A percentile compares a stretch with the other conserved stretches of the same genome.
Evolutionary conservation across 345 rosid genomes (phyloP).

Genomic region (Excoecaria agallocha): DNA sequence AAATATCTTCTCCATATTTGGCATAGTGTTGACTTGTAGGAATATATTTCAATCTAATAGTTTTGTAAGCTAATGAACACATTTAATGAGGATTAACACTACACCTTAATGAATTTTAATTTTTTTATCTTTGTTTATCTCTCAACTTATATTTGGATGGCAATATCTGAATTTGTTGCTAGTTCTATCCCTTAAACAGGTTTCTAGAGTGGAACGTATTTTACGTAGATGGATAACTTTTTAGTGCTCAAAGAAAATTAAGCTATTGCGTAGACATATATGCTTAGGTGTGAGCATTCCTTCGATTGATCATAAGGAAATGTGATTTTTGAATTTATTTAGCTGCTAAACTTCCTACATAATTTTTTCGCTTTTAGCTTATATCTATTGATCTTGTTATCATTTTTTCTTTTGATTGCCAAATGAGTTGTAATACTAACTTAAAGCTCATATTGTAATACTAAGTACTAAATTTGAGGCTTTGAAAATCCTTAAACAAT

Average conservation of each 20-base stretch:
- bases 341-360: conserved; percentile 8
- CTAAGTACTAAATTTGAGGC: no score
- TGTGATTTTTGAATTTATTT: conserved; percentile 47
- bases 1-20: neutral
- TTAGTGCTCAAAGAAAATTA: conserved; percentile 35
- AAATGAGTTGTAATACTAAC: no score
- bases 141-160: conserved; percentile 17
- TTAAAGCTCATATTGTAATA: no score
- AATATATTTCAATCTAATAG: no score
- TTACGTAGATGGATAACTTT: conserved; percentile 56
- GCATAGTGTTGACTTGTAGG: neutral
- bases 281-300: conserved; percentile 69
- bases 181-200: conserved; percentile 77
- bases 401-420: no score
- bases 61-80: conserved; percentile 5
- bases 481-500: no score
- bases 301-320: conserved; percentile 53
- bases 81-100: neutral
- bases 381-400: no score
- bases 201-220: conserved; percentile 65
- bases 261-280: conserved; percentile 41
- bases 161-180: conserved; percentile 41
- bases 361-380: no score
- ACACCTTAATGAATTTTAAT: neutral
- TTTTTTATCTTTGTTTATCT: neutral